A percentile compares a stretch with the other conserved stretches of the same genome.
Evolutionary conservation across 768 basidiomycete genomes (phyloP).

Genomic region (Wakefieldia striispora): DNA sequence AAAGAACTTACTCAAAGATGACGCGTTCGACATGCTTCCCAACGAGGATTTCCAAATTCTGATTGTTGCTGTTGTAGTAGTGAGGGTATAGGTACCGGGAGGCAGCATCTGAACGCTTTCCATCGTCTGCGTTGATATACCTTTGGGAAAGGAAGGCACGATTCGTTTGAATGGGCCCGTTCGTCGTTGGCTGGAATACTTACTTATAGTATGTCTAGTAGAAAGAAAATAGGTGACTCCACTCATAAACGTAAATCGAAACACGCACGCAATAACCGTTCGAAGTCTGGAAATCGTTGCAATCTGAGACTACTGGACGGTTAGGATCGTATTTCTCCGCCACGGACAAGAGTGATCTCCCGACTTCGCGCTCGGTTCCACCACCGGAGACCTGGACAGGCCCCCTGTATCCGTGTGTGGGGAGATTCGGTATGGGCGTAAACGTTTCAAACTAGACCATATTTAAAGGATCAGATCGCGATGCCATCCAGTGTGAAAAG

Average conservation of each 20-base stretch:
- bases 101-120: constrained; percentile 30
- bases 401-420: constrained; percentile 37
- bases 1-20: constrained; percentile 37
- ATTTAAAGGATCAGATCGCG: no score
- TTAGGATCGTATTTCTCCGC: constrained; percentile 47
- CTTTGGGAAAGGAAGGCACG: constrained; percentile 33
- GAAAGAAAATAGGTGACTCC: neutral
- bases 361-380: constrained; percentile 11
- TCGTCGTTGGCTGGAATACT: neutral
- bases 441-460: constrained; percentile 30
- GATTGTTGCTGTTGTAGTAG: constrained; percentile 17
- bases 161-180: neutral
- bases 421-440: constrained; percentile 20
- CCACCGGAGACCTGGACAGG: constrained; percentile 27
- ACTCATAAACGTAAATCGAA: neutral
- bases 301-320: constrained; percentile 43
- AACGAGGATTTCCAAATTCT: constrained; percentile 31
- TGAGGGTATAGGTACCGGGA: constrained; percentile 39
- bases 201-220: constrained; percentile 18
- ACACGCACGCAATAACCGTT: constrained; percentile 23
- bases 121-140: constrained; percentile 48
- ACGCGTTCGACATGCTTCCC: constrained; percentile 36
- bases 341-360: constrained; percentile 45
- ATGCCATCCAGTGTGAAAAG: neutral
- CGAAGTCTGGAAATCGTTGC: constrained; percentile 40